These are phyloP conservation scores for Stramenopiles sp. DNA, from an alignment of 352 stramenopile genomes.

Conservation along the genomic window DNA sequence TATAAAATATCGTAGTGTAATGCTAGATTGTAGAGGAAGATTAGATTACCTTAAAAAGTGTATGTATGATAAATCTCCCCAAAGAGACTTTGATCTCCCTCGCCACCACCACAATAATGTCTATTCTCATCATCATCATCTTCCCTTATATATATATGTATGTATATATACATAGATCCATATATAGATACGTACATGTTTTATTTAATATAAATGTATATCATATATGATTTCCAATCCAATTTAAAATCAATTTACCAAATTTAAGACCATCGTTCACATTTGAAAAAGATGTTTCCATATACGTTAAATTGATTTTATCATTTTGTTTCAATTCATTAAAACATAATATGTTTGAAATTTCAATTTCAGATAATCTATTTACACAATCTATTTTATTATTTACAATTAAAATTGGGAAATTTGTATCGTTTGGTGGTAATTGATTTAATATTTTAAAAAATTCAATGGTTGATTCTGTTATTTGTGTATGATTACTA, in stretches of 20 bases:
- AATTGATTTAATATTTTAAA: neutral
- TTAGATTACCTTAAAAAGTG: no score
- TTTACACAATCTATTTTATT: neutral
- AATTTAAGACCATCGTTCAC: neutral
- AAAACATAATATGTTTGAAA: neutral
- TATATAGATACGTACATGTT: no score
- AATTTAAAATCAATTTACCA: neutral
- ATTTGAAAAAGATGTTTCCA: neutral
- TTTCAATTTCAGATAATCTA: neutral
- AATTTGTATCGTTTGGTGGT: neutral
- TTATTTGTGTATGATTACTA: neutral
- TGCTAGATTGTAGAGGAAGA: no score
- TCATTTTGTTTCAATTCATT: neutral
- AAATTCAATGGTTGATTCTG: neutral
- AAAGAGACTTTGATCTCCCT: no score
- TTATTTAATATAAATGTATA: no score
- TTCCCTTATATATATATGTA: no score
- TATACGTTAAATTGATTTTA: neutral
- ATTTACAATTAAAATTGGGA: neutral
- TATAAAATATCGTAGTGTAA: no score
- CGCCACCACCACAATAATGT: no score
- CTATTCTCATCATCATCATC: no score
- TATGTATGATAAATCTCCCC: no score
- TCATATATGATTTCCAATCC: no score
- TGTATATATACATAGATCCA: no score